Evolutionary conservation across 371 early-diverging fungal genomes (phyloP), one percentile per base, ranked within the genome.

Genomic region (Mortierella sp.): DNA sequence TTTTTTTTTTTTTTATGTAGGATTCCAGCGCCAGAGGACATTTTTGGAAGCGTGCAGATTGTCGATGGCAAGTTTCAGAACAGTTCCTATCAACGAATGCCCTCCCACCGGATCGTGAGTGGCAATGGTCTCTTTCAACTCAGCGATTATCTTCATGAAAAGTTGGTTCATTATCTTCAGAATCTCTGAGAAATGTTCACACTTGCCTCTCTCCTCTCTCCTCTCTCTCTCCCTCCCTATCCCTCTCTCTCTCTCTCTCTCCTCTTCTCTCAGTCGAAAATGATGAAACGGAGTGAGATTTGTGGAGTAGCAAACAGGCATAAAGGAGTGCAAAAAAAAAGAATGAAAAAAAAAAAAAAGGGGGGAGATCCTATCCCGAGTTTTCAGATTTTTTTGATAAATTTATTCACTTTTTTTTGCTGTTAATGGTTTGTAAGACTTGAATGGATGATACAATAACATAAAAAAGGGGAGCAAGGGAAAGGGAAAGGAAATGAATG

Each of bases 21-120:
- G 29, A 91, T 91, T 57, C 88, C 89, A 25, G 84, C 84, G 57
- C 93, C 94, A 7, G 94, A 95, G 70, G 94, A 95, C 72, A 93
- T 94, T 52, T 83, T 95, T 70, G 95, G 95, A 11, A 87, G 87
- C 30, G 91, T 94, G 1, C 84, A 88, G 57, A 68, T 92, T 11
- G 66, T 83, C 25, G 75, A 85, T 55, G 90, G 89, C 2, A 66
- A 68, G 2, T 89, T 91, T 23, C 74, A 84, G 26, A 77, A 83
- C 12, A 80, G 74, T 47, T 85, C 88, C 5, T 95, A 91, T 80
- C 86, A 94, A 74, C 81, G 87, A 5, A 93, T 92, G 91, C 93
- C 94, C n/a, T 84, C 93, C 1, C 94, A 95, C 70, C 88, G 95
- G 16, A 73, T 93, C 18, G 88, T 92, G n/a, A 87, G 84, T 48